phyloP scores from a whole-genome alignment of 129 eudicot species.

The Logfia minima region DNA sequence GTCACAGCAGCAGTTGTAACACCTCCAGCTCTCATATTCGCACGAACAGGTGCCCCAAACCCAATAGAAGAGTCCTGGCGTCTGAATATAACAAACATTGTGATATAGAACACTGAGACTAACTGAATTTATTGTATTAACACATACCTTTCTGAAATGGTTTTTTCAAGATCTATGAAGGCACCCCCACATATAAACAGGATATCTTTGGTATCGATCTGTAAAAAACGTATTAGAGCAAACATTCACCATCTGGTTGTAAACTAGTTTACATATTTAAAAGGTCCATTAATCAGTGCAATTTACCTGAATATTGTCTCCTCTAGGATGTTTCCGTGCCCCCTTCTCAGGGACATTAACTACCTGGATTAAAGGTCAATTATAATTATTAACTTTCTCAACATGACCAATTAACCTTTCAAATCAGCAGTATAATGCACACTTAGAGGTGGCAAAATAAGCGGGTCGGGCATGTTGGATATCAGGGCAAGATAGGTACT shows the following conservation, averaged over 20 bases:
- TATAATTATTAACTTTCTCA: neutral
- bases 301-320: constrained; percentile 94
- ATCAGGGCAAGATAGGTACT: neutral
- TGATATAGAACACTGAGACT: neutral
- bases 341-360: constrained; percentile 99
- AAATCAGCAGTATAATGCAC: neutral
- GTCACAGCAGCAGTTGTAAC: constrained; percentile 74
- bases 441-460: neutral
- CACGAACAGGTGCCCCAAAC: constrained; percentile 97
- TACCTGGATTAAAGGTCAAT: constrained; percentile 45
- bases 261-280: neutral
- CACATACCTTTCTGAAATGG: constrained; percentile 90
- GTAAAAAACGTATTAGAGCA: constrained; percentile 17
- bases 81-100: constrained; percentile 39
- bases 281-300: neutral
- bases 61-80: constrained; percentile 98
- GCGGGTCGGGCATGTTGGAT: neutral
- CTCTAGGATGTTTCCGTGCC: constrained; percentile 98
- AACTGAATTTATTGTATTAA: neutral
- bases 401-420: neutral
- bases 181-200: constrained; percentile 99
- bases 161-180: constrained; percentile 91
- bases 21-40: constrained; percentile 89
- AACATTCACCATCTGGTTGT: neutral
- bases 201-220: constrained; percentile 97